Evolutionary conservation across 1,284 basidiomycete genomes (phyloP).

Genomic region (Xanthoconium separans): DNA sequence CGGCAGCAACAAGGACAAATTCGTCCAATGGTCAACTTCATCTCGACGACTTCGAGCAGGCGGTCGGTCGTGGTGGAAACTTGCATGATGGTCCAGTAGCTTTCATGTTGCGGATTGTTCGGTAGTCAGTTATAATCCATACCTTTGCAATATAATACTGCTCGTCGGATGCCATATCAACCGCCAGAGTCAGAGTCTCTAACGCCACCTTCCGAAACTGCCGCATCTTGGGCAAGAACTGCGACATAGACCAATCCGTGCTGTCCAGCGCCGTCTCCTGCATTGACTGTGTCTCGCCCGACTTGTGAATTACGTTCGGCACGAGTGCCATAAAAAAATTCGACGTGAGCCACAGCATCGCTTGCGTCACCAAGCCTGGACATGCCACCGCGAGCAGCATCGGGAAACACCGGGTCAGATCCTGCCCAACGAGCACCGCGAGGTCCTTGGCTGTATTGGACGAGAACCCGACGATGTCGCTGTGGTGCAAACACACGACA

Average conservation of each 20-base stretch:
- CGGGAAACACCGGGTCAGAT: conserved; percentile 83
- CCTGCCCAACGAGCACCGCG: conserved; percentile 78
- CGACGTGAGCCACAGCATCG: conserved; percentile 47
- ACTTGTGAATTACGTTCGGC: conserved; percentile 76
- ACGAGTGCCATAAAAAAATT: conserved; percentile 71
- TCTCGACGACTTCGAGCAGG: too few relatives aligned
- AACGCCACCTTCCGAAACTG: conserved; percentile 84
- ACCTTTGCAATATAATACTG: too few relatives aligned
- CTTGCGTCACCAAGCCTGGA: conserved; percentile 63
- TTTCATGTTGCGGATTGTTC: too few relatives aligned
- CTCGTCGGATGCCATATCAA: conserved; percentile 64
- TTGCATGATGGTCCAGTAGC: too few relatives aligned
- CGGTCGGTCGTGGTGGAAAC: too few relatives aligned
- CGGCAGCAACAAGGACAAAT: too few relatives aligned
- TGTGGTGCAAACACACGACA: conserved; percentile 87
- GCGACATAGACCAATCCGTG: conserved; percentile 78
- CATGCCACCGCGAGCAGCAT: conserved; percentile 76
- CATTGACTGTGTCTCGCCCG: conserved; percentile 57
- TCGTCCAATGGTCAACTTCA: too few relatives aligned
- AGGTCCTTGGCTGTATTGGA: conserved; percentile 71
- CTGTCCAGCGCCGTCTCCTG: conserved; percentile 52
- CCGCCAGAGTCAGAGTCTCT: too few relatives aligned
- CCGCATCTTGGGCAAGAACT: conserved; percentile 75
- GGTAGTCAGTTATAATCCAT: too few relatives aligned
- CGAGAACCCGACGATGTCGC: conserved; percentile 63